Evolutionary conservation across 768 basidiomycete species (phyloP).

Genomic region (Lyophyllum decastes): DNA sequence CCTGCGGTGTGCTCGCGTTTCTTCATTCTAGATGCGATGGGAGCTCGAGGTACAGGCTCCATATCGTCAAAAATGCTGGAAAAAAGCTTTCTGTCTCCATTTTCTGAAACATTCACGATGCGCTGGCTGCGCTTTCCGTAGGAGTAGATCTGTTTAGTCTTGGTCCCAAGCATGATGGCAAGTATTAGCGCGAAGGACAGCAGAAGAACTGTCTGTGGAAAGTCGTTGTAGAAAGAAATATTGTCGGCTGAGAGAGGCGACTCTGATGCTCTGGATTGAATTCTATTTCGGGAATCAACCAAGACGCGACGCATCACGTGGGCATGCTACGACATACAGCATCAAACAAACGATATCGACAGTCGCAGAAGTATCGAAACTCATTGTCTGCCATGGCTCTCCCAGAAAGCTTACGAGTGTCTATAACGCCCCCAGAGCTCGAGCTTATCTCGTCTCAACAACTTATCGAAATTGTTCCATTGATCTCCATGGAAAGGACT

Average conservation of each 20-base stretch:
- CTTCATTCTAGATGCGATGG: slow-evolving; percentile 47
- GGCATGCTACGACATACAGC: slow-evolving; percentile 10
- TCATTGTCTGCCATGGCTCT: slow-evolving; percentile 61
- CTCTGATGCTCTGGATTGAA: no score
- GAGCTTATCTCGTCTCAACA: slow-evolving; percentile 88
- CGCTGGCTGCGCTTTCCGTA: slow-evolving; percentile 67
- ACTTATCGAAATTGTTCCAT: slow-evolving; percentile 81
- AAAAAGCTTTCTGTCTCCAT: slow-evolving; percentile 27
- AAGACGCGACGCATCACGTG: slow-evolving; percentile 31
- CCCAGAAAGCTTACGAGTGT: slow-evolving; percentile 66
- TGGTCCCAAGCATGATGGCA: slow-evolving; percentile 53
- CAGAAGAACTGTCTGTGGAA: slow-evolving; percentile 14
- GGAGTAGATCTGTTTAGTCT: slow-evolving; percentile 64
- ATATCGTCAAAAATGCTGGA: slow-evolving; percentile 45
- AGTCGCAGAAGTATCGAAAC: not conserved
- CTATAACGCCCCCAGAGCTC: slow-evolving; percentile 82
- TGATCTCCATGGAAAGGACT: slow-evolving; percentile 89
- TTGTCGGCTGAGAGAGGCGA: no score
- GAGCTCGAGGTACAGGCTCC: slow-evolving; percentile 38
- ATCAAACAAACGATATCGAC: not conserved
- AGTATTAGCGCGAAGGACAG: slow-evolving; percentile 17
- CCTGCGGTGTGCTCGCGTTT: slow-evolving; percentile 41
- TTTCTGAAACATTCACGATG: slow-evolving; percentile 50
- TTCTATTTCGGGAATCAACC: slow-evolving; percentile 23
- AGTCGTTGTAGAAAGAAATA: not conserved